These are phyloP conservation scores for Beauveria varroae DNA, from an alignment of 2,329 filamentous ascomycete genomes.

Conservation along the genomic window DNA sequence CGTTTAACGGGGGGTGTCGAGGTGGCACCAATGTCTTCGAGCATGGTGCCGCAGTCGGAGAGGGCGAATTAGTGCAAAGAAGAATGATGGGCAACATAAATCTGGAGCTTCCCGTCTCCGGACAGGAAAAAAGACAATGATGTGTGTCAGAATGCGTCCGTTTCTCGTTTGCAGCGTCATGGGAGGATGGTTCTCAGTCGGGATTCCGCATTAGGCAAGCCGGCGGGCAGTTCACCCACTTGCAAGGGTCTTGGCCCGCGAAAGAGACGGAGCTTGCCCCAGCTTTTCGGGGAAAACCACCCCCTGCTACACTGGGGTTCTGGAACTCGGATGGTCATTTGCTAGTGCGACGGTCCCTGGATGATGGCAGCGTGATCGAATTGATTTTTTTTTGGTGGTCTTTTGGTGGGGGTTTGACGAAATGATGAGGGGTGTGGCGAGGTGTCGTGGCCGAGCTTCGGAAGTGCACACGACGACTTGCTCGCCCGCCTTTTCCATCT, in stretches of 20 bases:
- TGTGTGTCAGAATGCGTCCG: not conserved
- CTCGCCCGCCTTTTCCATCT: not conserved
- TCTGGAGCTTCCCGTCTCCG: conserved; percentile 8
- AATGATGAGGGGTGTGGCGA: conserved; percentile 1
- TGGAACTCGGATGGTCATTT: conserved; percentile 2
- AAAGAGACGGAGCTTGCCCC: conserved; percentile 1
- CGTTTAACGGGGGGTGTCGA: not conserved
- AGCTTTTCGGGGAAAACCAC: not conserved
- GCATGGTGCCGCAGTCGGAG: conserved; percentile 7
- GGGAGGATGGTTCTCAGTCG: not conserved
- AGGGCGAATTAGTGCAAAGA: not conserved
- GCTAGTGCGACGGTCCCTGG: conserved; percentile 1
- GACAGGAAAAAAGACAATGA: not conserved
- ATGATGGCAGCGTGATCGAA: conserved; percentile 7
- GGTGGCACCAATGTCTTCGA: not conserved
- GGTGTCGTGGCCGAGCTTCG: conserved; percentile 4
- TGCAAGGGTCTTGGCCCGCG: not conserved
- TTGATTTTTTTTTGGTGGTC: not conserved
- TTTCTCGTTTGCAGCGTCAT: conserved; percentile 1
- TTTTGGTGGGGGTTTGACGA: conserved; percentile 6
- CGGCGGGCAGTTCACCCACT: conserved; percentile 3
- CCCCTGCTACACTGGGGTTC: conserved; percentile 2
- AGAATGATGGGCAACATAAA: not conserved
- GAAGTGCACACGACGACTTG: not conserved
- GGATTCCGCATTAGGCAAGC: conserved; percentile 13